Evolutionary conservation across 257 asterid genomes (phyloP).

Genomic region (Eustoma russellianum): DNA sequence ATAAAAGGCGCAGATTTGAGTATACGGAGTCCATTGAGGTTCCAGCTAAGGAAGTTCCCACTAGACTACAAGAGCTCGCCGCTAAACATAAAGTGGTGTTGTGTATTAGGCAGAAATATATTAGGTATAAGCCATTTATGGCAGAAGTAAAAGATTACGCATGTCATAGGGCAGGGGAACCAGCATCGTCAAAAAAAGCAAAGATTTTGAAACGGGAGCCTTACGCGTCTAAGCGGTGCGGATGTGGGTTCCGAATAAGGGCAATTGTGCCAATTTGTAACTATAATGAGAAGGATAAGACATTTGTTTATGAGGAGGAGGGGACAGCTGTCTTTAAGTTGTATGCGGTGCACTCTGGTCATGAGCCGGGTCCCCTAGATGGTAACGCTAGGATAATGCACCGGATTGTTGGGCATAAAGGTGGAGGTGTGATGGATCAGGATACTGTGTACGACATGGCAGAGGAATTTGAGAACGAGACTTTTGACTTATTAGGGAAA

Average conservation of each 20-base stretch:
- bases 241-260: constrained; percentile 88
- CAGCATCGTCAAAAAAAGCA: constrained; percentile 72
- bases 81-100: constrained; percentile 86
- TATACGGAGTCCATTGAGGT: constrained; percentile 86
- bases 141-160: constrained; percentile 99
- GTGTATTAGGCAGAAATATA: constrained; percentile 86
- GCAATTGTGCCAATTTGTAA: constrained; percentile 92
- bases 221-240: constrained; percentile 82
- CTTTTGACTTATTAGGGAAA: constrained; percentile 56
- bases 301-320: constrained; percentile 92
- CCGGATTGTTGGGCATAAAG: constrained; percentile 83
- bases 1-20: constrained; percentile 86
- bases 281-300: constrained; percentile 85
- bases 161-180: constrained; percentile 95
- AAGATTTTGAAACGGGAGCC: constrained; percentile 75
- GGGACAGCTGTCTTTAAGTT: constrained; percentile 94
- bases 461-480: constrained; percentile 72
- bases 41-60: constrained; percentile 88
- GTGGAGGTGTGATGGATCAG: constrained; percentile 73
- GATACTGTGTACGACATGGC: constrained; percentile 66
- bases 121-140: constrained; percentile 95
- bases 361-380: constrained; percentile 93
- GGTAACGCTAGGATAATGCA: constrained; percentile 98
- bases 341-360: constrained; percentile 93
- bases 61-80: constrained; percentile 77